phyloP scores from a whole-genome alignment of 1,284 basidiomycete species.

The Fomitopsis palustris region DNA sequence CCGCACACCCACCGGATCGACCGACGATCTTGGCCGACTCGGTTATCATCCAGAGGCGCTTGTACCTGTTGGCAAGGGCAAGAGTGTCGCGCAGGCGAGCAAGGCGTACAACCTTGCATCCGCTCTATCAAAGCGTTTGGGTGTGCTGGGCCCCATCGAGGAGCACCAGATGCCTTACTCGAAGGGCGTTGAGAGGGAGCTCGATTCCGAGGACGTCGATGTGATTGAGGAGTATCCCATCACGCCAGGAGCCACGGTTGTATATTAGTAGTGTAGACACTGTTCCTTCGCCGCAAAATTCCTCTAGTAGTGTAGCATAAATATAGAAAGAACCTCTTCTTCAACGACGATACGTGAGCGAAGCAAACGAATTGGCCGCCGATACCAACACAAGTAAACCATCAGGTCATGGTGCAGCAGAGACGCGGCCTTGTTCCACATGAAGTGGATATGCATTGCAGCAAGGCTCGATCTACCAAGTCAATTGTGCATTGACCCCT shows the following conservation, averaged over 20 bases:
- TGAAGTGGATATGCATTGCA: too few species aligned
- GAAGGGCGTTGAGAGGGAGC: not conserved
- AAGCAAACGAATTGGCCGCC: too few species aligned
- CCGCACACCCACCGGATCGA: not conserved
- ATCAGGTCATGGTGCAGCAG: too few species aligned
- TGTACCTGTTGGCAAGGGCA: not conserved
- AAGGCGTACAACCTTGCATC: not conserved
- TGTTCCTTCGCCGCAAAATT: too few species aligned
- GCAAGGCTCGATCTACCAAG: too few species aligned
- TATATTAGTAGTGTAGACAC: too few species aligned
- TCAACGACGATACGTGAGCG: too few species aligned
- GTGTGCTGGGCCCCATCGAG: not conserved
- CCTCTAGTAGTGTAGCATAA: too few species aligned
- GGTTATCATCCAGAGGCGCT: not conserved
- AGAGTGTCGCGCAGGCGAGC: not conserved
- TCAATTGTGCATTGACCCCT: too few species aligned
- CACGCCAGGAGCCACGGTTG: not conserved
- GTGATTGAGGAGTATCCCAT: not conserved
- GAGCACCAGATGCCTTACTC: not conserved
- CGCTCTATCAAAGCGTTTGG: not conserved
- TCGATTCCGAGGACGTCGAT: not conserved
- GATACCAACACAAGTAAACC: too few species aligned
- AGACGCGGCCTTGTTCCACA: too few species aligned
- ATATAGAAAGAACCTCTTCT: too few species aligned
- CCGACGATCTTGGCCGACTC: not conserved